Conservation (phyloP, 441 rosid genomes). For the Populus tomentosa region DNA sequence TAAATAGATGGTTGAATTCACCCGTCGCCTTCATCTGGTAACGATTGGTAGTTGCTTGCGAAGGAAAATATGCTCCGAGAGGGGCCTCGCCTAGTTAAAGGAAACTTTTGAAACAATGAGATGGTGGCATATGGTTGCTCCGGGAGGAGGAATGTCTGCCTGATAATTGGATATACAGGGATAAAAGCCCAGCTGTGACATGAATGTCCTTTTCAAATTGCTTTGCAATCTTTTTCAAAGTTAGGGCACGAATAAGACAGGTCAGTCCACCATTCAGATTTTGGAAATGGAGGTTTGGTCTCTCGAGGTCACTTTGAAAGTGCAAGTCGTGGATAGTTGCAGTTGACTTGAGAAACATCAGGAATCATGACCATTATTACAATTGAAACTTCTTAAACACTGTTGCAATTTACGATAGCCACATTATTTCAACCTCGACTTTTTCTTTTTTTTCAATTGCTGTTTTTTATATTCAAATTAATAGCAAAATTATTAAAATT, state of each 20-base stretch:
- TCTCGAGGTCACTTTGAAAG: not conserved
- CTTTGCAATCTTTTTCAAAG: not conserved
- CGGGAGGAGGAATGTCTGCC: not conserved
- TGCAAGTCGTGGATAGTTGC: not conserved
- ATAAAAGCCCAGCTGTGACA: not conserved
- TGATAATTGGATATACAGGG: not conserved
- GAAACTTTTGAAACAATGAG: too few species aligned
- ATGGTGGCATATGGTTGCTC: not conserved
- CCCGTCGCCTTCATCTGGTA: too few species aligned
- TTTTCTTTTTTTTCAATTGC: too few species aligned
- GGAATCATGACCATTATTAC: not conserved
- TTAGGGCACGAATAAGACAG: slow-evolving; percentile 20
- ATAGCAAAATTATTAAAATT: not conserved
- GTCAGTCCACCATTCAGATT: slow-evolving; percentile 3
- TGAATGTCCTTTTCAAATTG: not conserved
- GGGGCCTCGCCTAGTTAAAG: too few species aligned
- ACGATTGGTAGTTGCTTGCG: too few species aligned
- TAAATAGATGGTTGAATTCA: not conserved
- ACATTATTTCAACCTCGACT: too few species aligned
- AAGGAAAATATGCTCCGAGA: too few species aligned
- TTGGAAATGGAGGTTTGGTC: not conserved
- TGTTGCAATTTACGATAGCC: too few species aligned
- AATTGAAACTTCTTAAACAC: too few species aligned
- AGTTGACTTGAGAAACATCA: not conserved
- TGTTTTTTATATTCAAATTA: too few species aligned